Evolutionary conservation across 169 alveolate genomes (phyloP).

Genomic region (Plasmodium gonderi): DNA sequence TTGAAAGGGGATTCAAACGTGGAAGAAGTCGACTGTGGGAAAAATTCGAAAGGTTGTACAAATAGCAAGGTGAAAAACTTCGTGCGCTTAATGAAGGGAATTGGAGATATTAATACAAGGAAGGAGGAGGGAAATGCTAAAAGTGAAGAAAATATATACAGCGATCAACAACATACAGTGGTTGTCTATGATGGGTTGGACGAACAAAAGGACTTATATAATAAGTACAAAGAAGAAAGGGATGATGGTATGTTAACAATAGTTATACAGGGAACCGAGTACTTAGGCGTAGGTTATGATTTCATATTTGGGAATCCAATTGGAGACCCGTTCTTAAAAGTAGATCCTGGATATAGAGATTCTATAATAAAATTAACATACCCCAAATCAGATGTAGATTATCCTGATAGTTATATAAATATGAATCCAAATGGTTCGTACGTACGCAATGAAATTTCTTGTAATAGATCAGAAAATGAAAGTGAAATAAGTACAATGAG

Average conservation of each 20-base stretch:
- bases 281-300: constrained; percentile 89
- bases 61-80: constrained; percentile 7
- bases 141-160: constrained; percentile 24
- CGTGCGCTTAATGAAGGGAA: constrained; percentile 35
- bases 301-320: constrained; percentile 87
- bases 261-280: constrained; percentile 79
- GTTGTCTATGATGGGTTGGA: constrained; percentile 48
- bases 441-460: constrained; percentile 86
- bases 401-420: constrained; percentile 54
- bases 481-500: constrained; percentile 68
- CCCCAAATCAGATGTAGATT: constrained; percentile 71
- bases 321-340: constrained; percentile 88
- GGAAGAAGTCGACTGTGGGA: background rate
- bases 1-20: background rate
- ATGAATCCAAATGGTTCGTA: constrained; percentile 84
- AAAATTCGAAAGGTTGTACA: background rate
- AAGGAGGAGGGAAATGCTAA: background rate
- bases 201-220: constrained; percentile 55
- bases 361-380: constrained; percentile 81
- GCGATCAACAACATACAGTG: constrained; percentile 60
- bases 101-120: background rate
- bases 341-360: constrained; percentile 88
- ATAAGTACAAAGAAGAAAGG: constrained; percentile 27
- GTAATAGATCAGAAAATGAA: constrained; percentile 85
- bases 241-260: constrained; percentile 35